These are phyloP conservation scores for Sporothrix pseudoabietina DNA, from an alignment of 2,329 filamentous ascomycete genomes.

Conservation along the genomic window DNA sequence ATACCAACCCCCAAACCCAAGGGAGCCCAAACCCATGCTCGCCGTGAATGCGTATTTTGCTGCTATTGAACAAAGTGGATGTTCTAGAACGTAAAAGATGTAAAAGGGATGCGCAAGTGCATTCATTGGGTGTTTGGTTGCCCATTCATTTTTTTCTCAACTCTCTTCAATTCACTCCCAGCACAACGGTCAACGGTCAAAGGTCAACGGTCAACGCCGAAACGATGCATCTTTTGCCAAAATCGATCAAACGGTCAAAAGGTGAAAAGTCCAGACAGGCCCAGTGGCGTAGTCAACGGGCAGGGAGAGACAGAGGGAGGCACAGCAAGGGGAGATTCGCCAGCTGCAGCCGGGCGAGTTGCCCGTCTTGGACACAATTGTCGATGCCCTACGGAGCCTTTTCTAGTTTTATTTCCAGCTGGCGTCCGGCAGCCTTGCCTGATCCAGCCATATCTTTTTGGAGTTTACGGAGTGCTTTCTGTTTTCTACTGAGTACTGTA, in stretches of 20 bases:
- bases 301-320: not conserved
- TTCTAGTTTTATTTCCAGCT: not conserved
- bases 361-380: constrained; percentile 3
- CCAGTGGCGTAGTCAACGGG: not conserved
- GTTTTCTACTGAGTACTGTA: too few species aligned
- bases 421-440: not conserved
- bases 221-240: not conserved
- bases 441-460: not conserved
- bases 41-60: not conserved
- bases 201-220: not conserved
- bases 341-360: not conserved
- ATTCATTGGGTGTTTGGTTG: not conserved
- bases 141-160: not conserved
- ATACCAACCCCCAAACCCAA: not conserved
- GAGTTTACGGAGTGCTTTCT: too few species aligned
- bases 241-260: not conserved
- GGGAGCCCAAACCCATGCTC: not conserved
- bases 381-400: not conserved
- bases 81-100: not conserved
- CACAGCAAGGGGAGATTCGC: not conserved
- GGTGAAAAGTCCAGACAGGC: not conserved
- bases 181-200: not conserved
- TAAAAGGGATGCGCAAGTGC: too few species aligned
- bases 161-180: not conserved
- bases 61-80: not conserved